Evolutionary conservation across 306 rosid species (phyloP).

Genomic region (Argentina anserina): DNA sequence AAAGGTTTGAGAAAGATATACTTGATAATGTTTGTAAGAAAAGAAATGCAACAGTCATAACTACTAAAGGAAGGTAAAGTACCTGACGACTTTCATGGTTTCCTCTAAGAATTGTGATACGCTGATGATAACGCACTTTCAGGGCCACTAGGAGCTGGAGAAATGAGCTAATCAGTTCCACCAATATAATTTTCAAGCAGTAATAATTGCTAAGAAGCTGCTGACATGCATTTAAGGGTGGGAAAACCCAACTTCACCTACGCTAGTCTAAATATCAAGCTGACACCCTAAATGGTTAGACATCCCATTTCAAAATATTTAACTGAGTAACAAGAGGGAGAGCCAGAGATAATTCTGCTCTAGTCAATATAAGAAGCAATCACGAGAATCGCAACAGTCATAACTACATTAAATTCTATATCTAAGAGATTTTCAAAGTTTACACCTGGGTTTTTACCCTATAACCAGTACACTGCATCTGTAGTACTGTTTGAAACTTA

Average conservation of each 20-base stretch:
- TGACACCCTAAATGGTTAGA: too few species aligned
- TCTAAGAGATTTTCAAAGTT: not conserved
- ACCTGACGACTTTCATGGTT: constrained; percentile 99
- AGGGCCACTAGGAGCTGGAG: constrained; percentile 90
- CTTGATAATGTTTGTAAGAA: not conserved
- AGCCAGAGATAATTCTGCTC: not conserved
- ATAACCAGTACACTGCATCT: too few species aligned
- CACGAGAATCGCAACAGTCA: not conserved
- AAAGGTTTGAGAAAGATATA: not conserved
- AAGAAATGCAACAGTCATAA: not conserved
- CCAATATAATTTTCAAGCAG: constrained; percentile 2
- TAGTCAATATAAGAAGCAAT: not conserved
- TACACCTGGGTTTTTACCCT: not conserved
- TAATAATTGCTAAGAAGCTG: not conserved
- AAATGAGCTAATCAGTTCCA: constrained; percentile 32
- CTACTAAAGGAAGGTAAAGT: constrained; percentile 17
- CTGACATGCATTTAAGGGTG: too few species aligned
- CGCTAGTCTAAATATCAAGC: too few species aligned
- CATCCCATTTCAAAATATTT: too few species aligned
- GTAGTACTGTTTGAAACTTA: not conserved
- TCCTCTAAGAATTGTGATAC: constrained; percentile 97
- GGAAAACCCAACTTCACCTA: too few species aligned
- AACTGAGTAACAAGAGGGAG: too few species aligned
- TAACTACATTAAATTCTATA: not conserved
- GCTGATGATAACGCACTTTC: constrained; percentile 91